Conservation (phyloP, 164 flowering plant genomes). For the Nymphaea colorata region DNA sequence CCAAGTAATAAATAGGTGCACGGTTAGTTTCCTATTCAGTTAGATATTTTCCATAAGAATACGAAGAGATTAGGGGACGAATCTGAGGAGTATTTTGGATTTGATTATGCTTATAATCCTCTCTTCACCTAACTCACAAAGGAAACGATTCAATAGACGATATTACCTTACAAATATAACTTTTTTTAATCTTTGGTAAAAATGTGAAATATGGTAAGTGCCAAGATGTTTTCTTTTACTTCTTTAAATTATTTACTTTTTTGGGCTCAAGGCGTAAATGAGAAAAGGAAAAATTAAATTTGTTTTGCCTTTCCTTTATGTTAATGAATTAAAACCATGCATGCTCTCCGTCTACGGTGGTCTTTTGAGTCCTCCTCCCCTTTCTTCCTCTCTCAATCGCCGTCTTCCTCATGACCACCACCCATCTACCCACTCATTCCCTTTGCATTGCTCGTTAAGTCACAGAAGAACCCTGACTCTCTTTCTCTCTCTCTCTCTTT, state of each 20-base stretch:
- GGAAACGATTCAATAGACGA: background rate
- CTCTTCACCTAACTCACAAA: background rate
- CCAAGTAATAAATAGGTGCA: no score
- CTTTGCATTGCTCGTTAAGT: background rate
- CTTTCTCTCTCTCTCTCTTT: background rate
- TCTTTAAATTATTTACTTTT: no score
- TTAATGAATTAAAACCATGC: background rate
- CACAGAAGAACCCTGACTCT: background rate
- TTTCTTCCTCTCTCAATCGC: background rate
- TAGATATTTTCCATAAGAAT: no score
- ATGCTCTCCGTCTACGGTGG: background rate
- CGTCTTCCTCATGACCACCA: background rate
- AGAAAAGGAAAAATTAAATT: no score
- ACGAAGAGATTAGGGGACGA: background rate
- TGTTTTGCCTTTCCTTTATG: background rate
- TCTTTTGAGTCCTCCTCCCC: background rate
- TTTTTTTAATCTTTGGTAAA: no score
- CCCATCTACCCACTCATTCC: background rate
- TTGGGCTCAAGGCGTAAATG: background rate
- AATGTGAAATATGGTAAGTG: no score
- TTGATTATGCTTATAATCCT: background rate
- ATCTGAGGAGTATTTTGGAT: background rate
- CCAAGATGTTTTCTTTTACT: no score
- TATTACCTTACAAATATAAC: no score
- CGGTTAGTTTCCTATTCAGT: no score